These are phyloP conservation scores for Ajuga chamaepitys DNA, from an alignment of 257 asterid genomes.

Conservation along the genomic window DNA sequence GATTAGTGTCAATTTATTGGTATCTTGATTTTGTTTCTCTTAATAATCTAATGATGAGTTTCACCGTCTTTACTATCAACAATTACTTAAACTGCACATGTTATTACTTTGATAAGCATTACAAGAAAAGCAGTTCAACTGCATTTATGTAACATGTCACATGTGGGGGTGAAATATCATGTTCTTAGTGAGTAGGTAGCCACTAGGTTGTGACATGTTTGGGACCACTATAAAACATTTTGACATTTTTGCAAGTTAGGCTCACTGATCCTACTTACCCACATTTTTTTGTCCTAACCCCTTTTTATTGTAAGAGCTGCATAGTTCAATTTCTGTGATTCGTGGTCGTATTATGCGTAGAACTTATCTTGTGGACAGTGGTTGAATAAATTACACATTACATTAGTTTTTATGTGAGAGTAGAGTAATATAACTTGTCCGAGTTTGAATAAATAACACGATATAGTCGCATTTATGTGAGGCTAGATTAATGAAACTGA, in stretches of 20 bases:
- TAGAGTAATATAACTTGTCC: too few relatives aligned
- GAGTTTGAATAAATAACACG: too few relatives aligned
- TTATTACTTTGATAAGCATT: constrained; percentile 13
- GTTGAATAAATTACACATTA: too few relatives aligned
- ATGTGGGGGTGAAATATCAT: constrained; percentile 22
- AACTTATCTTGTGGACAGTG: too few relatives aligned
- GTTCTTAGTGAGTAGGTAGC: constrained; percentile 12
- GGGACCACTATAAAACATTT: constrained; percentile 14
- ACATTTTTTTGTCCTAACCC: background rate
- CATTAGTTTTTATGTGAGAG: too few relatives aligned
- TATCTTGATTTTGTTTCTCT: background rate
- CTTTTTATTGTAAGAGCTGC: background rate
- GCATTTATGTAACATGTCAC: constrained; percentile 16
- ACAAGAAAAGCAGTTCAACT: constrained; percentile 15
- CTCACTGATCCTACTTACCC: constrained; percentile 2
- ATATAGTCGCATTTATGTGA: too few relatives aligned
- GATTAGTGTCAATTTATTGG: background rate
- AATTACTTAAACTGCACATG: constrained; percentile 9
- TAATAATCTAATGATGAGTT: background rate
- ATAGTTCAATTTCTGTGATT: too few relatives aligned
- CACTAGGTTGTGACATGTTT: constrained; percentile 24
- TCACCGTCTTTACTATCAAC: background rate
- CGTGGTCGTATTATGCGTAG: too few relatives aligned
- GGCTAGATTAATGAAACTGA: background rate
- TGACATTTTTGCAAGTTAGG: constrained; percentile 1